A percentile compares a stretch with the other conserved stretches of the same genome.
Conservation (phyloP, 768 basidiomycete genomes). For the Chalciporus sphaerocephalus region DNA sequence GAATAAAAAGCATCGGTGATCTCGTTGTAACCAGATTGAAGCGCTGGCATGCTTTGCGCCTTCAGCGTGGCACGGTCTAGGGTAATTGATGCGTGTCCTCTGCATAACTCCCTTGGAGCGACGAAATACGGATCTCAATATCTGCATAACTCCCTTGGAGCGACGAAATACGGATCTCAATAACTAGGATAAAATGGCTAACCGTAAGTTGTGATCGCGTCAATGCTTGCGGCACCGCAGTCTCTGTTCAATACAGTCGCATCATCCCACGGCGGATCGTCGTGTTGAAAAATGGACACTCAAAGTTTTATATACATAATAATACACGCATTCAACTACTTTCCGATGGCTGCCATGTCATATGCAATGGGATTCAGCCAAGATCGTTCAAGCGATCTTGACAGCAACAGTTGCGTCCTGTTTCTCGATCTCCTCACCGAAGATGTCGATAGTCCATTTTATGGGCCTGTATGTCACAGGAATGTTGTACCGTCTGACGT, state of each 20-base stretch:
- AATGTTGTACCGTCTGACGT: conserved; percentile 51
- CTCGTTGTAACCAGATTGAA: too few species aligned
- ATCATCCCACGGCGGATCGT: not conserved
- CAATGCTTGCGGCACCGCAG: not conserved
- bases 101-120: not conserved
- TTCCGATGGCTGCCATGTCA: not conserved
- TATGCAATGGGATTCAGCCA: not conserved
- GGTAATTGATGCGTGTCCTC: too few species aligned
- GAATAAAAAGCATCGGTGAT: too few species aligned
- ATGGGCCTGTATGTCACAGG: conserved; percentile 54
- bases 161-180: not conserved
- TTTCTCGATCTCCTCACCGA: conserved; percentile 59
- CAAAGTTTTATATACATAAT: not conserved
- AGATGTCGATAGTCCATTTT: conserved; percentile 74
- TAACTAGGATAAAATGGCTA: not conserved
- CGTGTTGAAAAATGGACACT: not conserved
- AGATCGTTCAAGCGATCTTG: conserved; percentile 27
- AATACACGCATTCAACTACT: not conserved
- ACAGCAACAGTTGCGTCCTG: conserved; percentile 28
- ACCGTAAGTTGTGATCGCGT: not conserved
- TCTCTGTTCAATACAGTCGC: not conserved
- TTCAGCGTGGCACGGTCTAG: too few species aligned
- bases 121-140: not conserved
- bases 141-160: not conserved
- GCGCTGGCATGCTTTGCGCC: too few species aligned